phyloP scores from a whole-genome alignment of 2,329 filamentous ascomycete species.

The Fusarium oxysporum region DNA sequence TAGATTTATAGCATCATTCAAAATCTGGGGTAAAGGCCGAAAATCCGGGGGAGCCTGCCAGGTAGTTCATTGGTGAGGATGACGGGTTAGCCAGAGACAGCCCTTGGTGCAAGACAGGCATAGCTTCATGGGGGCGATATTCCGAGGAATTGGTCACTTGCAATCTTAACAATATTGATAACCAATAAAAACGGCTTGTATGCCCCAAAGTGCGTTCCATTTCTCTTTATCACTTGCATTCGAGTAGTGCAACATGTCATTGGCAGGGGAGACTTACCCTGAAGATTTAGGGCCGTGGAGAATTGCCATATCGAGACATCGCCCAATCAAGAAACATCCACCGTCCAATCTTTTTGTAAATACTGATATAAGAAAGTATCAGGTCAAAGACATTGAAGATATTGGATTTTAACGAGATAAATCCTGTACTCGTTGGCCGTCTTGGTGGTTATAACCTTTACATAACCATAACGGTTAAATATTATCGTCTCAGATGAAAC shows the following conservation, averaged over 20 bases:
- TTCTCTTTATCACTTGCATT: background rate
- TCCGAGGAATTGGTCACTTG: too few species aligned
- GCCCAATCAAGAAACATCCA: background rate
- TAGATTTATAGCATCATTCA: background rate
- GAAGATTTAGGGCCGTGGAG: background rate
- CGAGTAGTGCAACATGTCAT: background rate
- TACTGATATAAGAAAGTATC: background rate
- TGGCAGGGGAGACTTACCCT: background rate
- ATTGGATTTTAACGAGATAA: accelerated
- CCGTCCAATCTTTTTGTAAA: too few species aligned
- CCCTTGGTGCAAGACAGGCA: background rate
- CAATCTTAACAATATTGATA: accelerated
- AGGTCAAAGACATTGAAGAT: accelerated
- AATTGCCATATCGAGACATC: background rate
- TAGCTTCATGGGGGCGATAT: background rate
- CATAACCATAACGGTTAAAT: accelerated
- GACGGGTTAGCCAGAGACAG: background rate
- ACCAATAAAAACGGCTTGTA: background rate
- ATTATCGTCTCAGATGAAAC: background rate
- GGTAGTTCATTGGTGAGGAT: background rate
- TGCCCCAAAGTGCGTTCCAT: too few species aligned
- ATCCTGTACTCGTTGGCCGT: background rate
- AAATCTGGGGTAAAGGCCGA: background rate
- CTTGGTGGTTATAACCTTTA: accelerated
- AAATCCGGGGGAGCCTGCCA: background rate